A percentile compares a stretch with the other conserved stretches of the same genome.
These are phyloP conservation scores for Apiotrichum gracile DNA, from an alignment of 1,284 basidiomycete genomes.

Conservation along the genomic window DNA sequence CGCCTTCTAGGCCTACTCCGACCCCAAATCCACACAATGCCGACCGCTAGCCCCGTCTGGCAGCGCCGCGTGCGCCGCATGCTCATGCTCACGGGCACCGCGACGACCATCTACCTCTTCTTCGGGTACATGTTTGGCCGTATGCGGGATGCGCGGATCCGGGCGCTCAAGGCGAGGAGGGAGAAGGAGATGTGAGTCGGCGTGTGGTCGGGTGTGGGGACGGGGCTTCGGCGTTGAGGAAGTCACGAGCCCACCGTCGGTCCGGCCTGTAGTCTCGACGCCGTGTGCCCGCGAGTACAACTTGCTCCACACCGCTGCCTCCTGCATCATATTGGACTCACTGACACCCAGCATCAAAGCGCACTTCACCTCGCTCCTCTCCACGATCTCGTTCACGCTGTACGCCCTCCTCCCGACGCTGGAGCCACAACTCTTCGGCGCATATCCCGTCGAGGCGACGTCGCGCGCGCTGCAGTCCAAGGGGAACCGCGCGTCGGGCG, in stretches of 20 bases:
- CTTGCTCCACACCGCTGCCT: background rate
- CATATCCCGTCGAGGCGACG: conserved; percentile 39
- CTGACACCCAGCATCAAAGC: conserved; percentile 34
- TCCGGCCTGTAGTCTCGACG: too few species aligned
- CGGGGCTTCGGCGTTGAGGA: too few species aligned
- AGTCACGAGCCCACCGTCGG: too few species aligned
- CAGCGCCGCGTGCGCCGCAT: conserved; percentile 30
- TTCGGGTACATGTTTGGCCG: conserved; percentile 32
- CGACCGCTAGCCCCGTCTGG: conserved; percentile 17
- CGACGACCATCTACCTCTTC: conserved; percentile 35
- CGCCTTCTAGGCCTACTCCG: background rate
- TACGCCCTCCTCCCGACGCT: conserved; percentile 46
- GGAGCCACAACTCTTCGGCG: conserved; percentile 34
- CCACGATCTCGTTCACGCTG: conserved; percentile 44
- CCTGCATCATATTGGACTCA: too few species aligned
- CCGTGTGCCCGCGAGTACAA: too few species aligned
- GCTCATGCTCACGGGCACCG: conserved; percentile 28
- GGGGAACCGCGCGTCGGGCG: background rate
- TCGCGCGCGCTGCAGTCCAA: conserved; percentile 31
- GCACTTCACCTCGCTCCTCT: conserved; percentile 43
- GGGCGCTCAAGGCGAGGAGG: conserved; percentile 31
- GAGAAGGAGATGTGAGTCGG: conserved; percentile 33
- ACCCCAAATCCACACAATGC: background rate
- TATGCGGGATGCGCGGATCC: conserved; percentile 32
- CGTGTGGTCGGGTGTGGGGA: background rate